These are phyloP conservation scores for Celoporthe dispersa DNA, from an alignment of 2,329 filamentous ascomycete species.

Conservation along the genomic window DNA sequence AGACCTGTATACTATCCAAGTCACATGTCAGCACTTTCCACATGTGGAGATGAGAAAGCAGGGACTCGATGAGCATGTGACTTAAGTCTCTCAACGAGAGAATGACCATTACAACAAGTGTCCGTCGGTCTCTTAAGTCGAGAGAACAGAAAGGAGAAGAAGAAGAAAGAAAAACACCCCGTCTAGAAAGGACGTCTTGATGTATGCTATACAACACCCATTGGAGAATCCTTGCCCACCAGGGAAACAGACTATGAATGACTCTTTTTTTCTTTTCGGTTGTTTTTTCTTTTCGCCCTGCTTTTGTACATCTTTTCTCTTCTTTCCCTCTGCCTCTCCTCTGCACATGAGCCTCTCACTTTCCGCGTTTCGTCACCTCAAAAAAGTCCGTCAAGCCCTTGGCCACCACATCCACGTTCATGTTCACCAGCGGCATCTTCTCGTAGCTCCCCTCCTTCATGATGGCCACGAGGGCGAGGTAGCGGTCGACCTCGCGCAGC, in stretches of 20 bases:
- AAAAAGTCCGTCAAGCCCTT: slow-evolving; percentile 81
- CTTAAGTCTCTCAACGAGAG: too few species aligned
- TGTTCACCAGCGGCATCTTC: slow-evolving; percentile 80
- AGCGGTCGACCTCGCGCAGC: slow-evolving; percentile 71
- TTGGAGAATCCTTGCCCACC: background rate
- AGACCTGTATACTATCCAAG: background rate
- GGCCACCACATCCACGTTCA: slow-evolving; percentile 84
- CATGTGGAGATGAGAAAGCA: background rate
- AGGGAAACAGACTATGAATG: background rate
- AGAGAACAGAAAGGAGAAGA: background rate
- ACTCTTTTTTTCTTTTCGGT: background rate
- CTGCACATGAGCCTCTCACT: slow-evolving; percentile 31
- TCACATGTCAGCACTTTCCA: background rate
- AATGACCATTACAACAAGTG: too few species aligned
- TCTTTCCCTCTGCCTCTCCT: too few species aligned
- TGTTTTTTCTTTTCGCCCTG: background rate
- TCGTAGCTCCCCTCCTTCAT: slow-evolving; percentile 86
- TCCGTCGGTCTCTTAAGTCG: background rate
- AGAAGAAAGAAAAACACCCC: background rate
- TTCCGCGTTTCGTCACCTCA: slow-evolving; percentile 66
- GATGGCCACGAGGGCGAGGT: slow-evolving; percentile 81
- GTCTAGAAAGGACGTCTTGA: background rate
- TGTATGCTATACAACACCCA: background rate
- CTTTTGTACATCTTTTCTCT: background rate
- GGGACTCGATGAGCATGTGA: background rate